A percentile compares a stretch with the other conserved stretches of the same genome.
Conservation (phyloP, 202 grass and related monocot genomes). For the Panicum virgatum region DNA sequence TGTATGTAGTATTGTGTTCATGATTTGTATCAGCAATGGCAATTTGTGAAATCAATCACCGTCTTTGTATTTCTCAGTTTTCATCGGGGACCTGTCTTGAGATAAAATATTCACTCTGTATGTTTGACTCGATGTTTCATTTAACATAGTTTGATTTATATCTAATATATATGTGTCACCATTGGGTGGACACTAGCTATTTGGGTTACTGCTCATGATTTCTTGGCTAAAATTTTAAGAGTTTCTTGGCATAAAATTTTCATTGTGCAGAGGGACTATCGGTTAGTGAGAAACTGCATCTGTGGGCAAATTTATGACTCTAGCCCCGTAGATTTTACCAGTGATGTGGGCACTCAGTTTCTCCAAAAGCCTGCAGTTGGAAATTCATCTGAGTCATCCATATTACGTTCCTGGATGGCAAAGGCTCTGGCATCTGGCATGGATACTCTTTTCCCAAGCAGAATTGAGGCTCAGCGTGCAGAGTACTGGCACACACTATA, state of each 20-base stretch:
- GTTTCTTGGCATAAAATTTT: slow-evolving; percentile 27
- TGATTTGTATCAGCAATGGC: background rate
- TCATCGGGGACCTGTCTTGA: background rate
- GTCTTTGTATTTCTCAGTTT: background rate
- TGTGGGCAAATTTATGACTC: slow-evolving; percentile 95
- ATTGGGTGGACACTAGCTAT: background rate
- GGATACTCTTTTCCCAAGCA: slow-evolving; percentile 86
- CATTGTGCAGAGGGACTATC: slow-evolving; percentile 68
- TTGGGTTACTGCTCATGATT: background rate
- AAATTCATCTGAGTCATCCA: slow-evolving; percentile 44
- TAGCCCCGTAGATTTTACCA: slow-evolving; percentile 75
- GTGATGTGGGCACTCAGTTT: slow-evolving; percentile 59
- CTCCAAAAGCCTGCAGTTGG: slow-evolving; percentile 47
- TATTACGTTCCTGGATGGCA: slow-evolving; percentile 69
- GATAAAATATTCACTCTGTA: slow-evolving; percentile 6
- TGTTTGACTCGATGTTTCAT: background rate
- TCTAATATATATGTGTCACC: background rate
- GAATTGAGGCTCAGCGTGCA: slow-evolving; percentile 85
- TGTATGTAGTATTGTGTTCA: background rate
- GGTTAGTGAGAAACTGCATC: slow-evolving; percentile 75
- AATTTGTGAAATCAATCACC: background rate
- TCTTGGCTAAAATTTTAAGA: slow-evolving; percentile 5
- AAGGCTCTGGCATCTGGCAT: slow-evolving; percentile 79
- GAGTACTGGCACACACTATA: slow-evolving; percentile 92
- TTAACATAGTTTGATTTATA: background rate